Evolutionary conservation across 2,329 filamentous ascomycete genomes (phyloP).

Genomic region (Dothistroma pini): DNA sequence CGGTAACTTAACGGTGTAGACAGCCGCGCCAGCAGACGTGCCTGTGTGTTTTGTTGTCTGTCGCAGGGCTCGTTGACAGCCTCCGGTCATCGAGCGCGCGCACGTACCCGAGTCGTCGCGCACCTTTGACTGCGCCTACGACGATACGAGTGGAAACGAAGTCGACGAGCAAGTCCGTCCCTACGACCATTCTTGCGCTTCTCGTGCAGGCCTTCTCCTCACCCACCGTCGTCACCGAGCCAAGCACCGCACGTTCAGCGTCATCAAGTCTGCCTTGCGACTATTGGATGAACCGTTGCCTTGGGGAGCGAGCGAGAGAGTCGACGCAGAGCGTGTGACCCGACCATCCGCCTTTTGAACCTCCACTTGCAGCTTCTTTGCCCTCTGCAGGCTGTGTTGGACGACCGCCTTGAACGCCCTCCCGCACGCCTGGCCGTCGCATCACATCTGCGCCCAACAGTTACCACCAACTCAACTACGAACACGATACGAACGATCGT

Average conservation of each 20-base stretch:
- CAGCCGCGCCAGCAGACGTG: not conserved
- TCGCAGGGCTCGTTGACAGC: too few relatives aligned
- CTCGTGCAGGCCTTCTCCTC: not conserved
- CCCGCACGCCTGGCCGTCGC: too few relatives aligned
- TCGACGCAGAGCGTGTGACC: not conserved
- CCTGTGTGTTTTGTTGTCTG: not conserved
- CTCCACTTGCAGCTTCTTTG: not conserved
- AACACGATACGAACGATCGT: too few relatives aligned
- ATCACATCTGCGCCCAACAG: too few relatives aligned
- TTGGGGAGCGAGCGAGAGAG: not conserved
- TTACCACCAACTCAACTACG: too few relatives aligned
- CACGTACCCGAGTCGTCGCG: too few relatives aligned
- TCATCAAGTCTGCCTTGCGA: not conserved
- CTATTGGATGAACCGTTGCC: not conserved
- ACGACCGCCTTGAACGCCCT: not conserved
- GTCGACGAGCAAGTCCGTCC: not conserved
- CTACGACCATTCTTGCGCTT: not conserved
- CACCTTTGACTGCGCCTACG: not conserved
- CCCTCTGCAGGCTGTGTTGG: not conserved
- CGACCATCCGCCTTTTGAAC: not conserved
- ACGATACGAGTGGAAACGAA: not conserved
- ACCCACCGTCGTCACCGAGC: not conserved
- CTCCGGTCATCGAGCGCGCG: too few relatives aligned
- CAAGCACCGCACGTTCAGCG: not conserved
- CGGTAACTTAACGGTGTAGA: not conserved